A percentile compares a stretch with the other conserved stretches of the same genome.
Conservation (phyloP, 208 protist species). For the Leishmania guyanensis region DNA sequence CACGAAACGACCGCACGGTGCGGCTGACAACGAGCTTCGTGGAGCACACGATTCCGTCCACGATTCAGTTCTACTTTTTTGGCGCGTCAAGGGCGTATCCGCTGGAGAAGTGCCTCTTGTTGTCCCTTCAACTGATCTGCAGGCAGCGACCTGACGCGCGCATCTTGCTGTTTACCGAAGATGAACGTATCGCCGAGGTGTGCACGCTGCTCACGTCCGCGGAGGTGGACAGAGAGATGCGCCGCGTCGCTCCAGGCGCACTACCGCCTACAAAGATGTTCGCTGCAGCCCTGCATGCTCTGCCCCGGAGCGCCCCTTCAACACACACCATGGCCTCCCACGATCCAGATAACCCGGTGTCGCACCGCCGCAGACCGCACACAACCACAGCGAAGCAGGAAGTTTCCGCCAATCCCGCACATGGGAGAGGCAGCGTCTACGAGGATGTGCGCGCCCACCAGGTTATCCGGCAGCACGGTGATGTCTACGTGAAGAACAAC, state of each 20-base stretch:
- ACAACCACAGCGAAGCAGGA: background rate
- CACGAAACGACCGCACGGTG: constrained; percentile 86
- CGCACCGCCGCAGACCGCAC: background rate
- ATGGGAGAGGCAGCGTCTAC: constrained; percentile 13
- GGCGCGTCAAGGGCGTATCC: constrained; percentile 40
- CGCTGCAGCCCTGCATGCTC: constrained; percentile 22
- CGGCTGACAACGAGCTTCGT: constrained; percentile 90
- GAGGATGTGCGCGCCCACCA: constrained; percentile 42
- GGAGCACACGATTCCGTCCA: constrained; percentile 81
- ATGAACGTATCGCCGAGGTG: constrained; percentile 39
- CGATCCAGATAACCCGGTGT: background rate
- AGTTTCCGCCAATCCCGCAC: background rate
- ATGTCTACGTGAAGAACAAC: constrained; percentile 82
- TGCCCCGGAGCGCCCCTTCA: constrained; percentile 9
- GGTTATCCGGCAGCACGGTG: constrained; percentile 41
- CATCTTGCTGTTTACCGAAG: constrained; percentile 77
- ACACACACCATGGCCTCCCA: background rate
- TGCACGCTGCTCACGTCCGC: constrained; percentile 36
- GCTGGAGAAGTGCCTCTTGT: constrained; percentile 43
- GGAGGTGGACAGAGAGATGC: constrained; percentile 15
- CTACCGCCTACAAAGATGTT: constrained; percentile 8
- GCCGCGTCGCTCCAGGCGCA: constrained; percentile 8
- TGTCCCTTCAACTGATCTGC: constrained; percentile 75
- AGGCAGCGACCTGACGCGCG: constrained; percentile 56
- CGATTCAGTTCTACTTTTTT: constrained; percentile 87